phyloP scores from a whole-genome alignment of 345 rosid genomes.

The Moricandia arvensis region DNA sequence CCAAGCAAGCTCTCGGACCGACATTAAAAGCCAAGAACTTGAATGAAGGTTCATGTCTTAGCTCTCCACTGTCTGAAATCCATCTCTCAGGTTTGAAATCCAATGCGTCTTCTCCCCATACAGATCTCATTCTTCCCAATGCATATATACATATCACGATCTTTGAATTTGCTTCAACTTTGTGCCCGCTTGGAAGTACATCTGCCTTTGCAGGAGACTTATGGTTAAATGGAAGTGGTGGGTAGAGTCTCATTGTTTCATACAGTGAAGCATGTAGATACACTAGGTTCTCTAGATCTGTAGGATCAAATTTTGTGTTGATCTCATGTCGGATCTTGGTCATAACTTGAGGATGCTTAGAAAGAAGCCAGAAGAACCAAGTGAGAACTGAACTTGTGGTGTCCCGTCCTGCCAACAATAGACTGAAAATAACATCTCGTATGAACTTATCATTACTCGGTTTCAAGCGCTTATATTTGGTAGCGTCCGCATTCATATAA shows the following conservation, averaged over 20 bases:
- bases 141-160: not conserved
- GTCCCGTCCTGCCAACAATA: slow-evolving; percentile 48
- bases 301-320: not conserved
- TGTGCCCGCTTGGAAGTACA: not conserved
- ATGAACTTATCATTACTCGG: slow-evolving; percentile 15
- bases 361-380: slow-evolving; percentile 48
- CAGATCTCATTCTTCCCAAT: not conserved
- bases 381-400: slow-evolving; percentile 36
- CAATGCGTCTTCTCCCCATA: not conserved
- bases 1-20: not conserved
- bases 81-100: not conserved
- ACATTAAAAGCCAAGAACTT: not conserved
- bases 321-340: not conserved
- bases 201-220: not conserved
- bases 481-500: slow-evolving; percentile 4
- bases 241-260: not conserved
- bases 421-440: slow-evolving; percentile 39
- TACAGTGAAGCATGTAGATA: not conserved
- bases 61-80: not conserved
- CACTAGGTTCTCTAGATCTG: not conserved
- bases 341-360: slow-evolving; percentile 30
- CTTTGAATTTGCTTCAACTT: not conserved
- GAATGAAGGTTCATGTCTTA: not conserved
- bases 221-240: not conserved
- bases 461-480: slow-evolving; percentile 15